Conservation (phyloP, 2,329 filamentous ascomycete species). For the Colletotrichum siamense region DNA sequence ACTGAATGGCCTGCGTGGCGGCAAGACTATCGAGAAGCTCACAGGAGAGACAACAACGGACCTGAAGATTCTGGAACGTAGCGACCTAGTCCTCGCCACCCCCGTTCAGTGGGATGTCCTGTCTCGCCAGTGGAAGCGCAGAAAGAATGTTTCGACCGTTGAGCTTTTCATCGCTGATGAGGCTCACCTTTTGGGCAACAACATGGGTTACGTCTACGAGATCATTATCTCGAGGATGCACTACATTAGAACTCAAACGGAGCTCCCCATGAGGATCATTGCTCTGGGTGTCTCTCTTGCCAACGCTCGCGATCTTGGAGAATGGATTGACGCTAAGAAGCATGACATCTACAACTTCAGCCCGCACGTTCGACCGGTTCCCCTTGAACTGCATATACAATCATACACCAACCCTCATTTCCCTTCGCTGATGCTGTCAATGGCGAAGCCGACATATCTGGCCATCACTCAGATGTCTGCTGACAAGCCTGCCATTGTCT, state of each 20-base stretch:
- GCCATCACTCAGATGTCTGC: constrained; percentile 88
- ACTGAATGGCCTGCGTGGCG: constrained; percentile 73
- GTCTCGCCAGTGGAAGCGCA: constrained; percentile 93
- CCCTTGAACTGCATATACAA: constrained; percentile 92
- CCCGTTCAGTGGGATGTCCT: constrained; percentile 95
- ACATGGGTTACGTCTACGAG: constrained; percentile 89
- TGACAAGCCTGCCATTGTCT: constrained; percentile 88
- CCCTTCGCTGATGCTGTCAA: constrained; percentile 96
- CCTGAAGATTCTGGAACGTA: constrained; percentile 84
- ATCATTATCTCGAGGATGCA: constrained; percentile 98
- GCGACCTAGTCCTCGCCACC: constrained; percentile 90
- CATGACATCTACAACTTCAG: constrained; percentile 99
- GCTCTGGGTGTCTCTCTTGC: constrained; percentile 91
- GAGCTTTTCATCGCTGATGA: constrained; percentile 95
- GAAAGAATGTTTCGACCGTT: constrained; percentile 92
- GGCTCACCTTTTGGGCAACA: constrained; percentile 88
- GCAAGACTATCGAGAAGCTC: constrained; percentile 90
- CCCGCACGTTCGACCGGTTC: constrained; percentile 85
- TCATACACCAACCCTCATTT: constrained; percentile 96
- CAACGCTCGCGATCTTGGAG: constrained; percentile 91
- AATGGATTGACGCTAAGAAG: constrained; percentile 98
- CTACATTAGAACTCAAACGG: constrained; percentile 88
- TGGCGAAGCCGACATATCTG: constrained; percentile 93
- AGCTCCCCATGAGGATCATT: constrained; percentile 84
- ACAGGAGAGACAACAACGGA: constrained; percentile 93